phyloP scores from a whole-genome alignment of 2,329 filamentous ascomycete species.

The Aspergillus udagawae region DNA sequence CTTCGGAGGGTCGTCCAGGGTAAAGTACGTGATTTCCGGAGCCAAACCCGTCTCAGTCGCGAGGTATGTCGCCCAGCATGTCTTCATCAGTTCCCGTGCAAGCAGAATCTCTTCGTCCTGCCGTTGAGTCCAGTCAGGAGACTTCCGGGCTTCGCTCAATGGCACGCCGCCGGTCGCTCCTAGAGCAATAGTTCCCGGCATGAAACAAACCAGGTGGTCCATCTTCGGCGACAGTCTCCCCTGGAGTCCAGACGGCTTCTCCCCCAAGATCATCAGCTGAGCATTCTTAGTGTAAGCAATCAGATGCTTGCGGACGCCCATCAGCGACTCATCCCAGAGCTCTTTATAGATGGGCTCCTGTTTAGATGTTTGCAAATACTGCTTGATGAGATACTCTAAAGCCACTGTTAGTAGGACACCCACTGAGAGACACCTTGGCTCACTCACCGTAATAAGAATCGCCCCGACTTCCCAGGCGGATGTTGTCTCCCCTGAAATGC shows the following conservation, averaged over 20 bases:
- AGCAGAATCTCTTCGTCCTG: slow-evolving; percentile 85
- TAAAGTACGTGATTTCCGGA: slow-evolving; percentile 89
- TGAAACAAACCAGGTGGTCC: slow-evolving; percentile 97
- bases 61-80: slow-evolving; percentile 97
- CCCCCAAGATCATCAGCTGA: slow-evolving; percentile 83
- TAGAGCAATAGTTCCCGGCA: slow-evolving; percentile 91
- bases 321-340: slow-evolving; percentile 86
- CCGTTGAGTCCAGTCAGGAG: slow-evolving; percentile 67
- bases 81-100: slow-evolving; percentile 87
- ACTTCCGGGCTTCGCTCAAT: slow-evolving; percentile 69
- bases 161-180: slow-evolving; percentile 75
- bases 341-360: slow-evolving; percentile 81
- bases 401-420: slow-evolving; percentile 5
- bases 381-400: slow-evolving; percentile 91
- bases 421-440: background rate
- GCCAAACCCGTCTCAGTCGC: slow-evolving; percentile 87
- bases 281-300: slow-evolving; percentile 80
- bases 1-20: slow-evolving; percentile 65
- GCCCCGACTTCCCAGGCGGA: slow-evolving; percentile 86
- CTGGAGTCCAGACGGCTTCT: slow-evolving; percentile 71
- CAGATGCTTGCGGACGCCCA: slow-evolving; percentile 84
- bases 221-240: slow-evolving; percentile 76
- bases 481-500: slow-evolving; percentile 75
- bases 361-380: slow-evolving; percentile 89
- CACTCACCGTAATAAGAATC: slow-evolving; percentile 80